A percentile compares a stretch with the other conserved stretches of the same genome.
phyloP scores from a whole-genome alignment of 2,329 filamentous ascomycete species.

The Monosporascus ibericus region DNA sequence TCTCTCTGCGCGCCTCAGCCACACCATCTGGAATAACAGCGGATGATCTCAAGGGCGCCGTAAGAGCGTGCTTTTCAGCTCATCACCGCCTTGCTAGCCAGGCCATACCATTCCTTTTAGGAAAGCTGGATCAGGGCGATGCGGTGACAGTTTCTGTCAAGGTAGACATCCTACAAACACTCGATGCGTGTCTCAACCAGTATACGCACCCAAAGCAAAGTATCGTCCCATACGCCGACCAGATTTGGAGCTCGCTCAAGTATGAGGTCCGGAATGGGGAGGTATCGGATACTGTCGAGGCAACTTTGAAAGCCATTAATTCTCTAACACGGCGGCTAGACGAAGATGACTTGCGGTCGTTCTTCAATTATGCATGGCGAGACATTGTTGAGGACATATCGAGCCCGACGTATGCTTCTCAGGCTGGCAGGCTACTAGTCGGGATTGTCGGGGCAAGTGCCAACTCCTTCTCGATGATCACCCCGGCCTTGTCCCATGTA shows the following conservation, averaged over 20 bases:
- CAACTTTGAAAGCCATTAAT: constrained; percentile 48
- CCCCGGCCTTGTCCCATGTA: constrained; percentile 41
- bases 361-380: constrained; percentile 41
- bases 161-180: constrained; percentile 52
- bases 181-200: constrained; percentile 45
- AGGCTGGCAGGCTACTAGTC: constrained; percentile 46
- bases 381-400: constrained; percentile 49
- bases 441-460: constrained; percentile 43
- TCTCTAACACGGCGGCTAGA: constrained; percentile 41
- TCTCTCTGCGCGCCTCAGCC: constrained; percentile 47
- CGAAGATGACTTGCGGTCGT: constrained; percentile 37
- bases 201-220: constrained; percentile 42
- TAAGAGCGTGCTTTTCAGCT: constrained; percentile 49
- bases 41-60: constrained; percentile 47
- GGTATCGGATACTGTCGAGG: constrained; percentile 50
- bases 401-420: constrained; percentile 45
- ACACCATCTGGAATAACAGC: constrained; percentile 46
- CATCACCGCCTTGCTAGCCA: constrained; percentile 38
- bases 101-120: constrained; percentile 47
- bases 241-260: constrained; percentile 55
- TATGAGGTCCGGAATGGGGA: constrained; percentile 59
- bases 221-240: constrained; percentile 41
- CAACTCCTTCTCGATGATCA: constrained; percentile 41
- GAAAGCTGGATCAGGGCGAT: constrained; percentile 53
- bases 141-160: constrained; percentile 54